These are phyloP conservation scores for Gelatoporia subvermispora DNA, from an alignment of 768 basidiomycete species.

Conservation along the genomic window DNA sequence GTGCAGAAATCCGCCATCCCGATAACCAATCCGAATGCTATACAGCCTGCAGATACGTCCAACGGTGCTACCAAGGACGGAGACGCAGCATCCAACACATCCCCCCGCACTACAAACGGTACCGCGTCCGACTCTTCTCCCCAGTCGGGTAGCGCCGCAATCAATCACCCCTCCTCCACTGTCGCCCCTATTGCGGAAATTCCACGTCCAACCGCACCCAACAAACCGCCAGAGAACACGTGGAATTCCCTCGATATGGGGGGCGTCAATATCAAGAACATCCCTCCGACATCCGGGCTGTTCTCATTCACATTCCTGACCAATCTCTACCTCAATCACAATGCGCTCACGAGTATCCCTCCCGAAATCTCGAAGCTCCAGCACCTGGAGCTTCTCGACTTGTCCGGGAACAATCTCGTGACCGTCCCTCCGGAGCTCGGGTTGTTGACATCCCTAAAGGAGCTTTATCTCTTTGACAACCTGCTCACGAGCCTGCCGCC, in stretches of 20 bases:
- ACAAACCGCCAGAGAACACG: slow-evolving; percentile 62
- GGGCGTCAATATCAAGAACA: slow-evolving; percentile 87
- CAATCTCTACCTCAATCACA: slow-evolving; percentile 95
- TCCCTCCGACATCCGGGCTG: slow-evolving; percentile 70
- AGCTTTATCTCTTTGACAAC: slow-evolving; percentile 95
- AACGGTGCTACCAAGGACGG: slow-evolving; percentile 26
- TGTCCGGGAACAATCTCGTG: slow-evolving; percentile 81
- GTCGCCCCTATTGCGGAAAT: slow-evolving; percentile 68
- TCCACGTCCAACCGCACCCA: slow-evolving; percentile 54
- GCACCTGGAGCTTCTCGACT: slow-evolving; percentile 85
- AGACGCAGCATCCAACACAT: slow-evolving; percentile 8
- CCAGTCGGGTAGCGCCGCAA: slow-evolving; percentile 27
- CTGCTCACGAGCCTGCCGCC: slow-evolving; percentile 78
- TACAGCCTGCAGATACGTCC: slow-evolving; percentile 41
- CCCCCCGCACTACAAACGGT: slow-evolving; percentile 8
- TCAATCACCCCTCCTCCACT: slow-evolving; percentile 70
- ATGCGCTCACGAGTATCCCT: slow-evolving; percentile 72
- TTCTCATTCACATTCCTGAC: slow-evolving; percentile 91
- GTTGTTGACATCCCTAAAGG: slow-evolving; percentile 83
- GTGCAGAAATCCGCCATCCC: slow-evolving; percentile 84
- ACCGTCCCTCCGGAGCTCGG: slow-evolving; percentile 84
- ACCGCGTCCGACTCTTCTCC: slow-evolving; percentile 25
- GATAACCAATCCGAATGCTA: slow-evolving; percentile 84
- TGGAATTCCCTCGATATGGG: slow-evolving; percentile 97
- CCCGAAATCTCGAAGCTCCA: slow-evolving; percentile 79